Evolutionary conservation across 352 stramenopile species (phyloP).

Genomic region (Discostella stelligera): DNA sequence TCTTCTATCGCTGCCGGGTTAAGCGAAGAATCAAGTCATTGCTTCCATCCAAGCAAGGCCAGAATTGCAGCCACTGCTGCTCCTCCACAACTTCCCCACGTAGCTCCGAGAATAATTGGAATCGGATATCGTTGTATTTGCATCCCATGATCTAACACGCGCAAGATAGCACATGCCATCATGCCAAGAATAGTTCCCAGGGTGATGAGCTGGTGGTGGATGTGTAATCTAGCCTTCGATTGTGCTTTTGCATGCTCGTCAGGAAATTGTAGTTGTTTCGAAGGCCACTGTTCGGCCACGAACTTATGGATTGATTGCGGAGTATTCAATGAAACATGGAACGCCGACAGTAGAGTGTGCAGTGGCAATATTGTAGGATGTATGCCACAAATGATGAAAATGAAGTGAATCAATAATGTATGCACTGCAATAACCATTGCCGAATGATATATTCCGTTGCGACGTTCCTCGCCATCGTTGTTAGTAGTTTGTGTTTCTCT

Average conservation of each 20-base stretch:
- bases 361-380: conserved; percentile 23
- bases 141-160: conserved; percentile 59
- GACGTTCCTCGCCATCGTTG: conserved; percentile 1
- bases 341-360: conserved; percentile 26
- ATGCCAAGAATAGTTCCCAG: conserved; percentile 37
- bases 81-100: conserved; percentile 33
- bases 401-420: conserved; percentile 19
- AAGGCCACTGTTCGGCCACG: neutral
- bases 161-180: conserved; percentile 33
- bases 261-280: neutral
- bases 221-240: conserved; percentile 8
- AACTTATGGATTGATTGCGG: conserved; percentile 19
- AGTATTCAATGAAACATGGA: conserved; percentile 28
- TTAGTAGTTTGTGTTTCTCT: conserved; percentile 2
- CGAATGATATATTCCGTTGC: neutral
- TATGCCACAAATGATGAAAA: conserved; percentile 40
- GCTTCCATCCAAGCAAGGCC: neutral
- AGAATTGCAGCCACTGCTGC: conserved; percentile 9
- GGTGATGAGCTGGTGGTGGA: conserved; percentile 24
- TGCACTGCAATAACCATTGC: neutral
- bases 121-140: conserved; percentile 70
- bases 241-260: conserved; percentile 7
- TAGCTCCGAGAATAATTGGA: conserved; percentile 54
- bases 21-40: neutral
- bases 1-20: neutral